A percentile compares a stretch with the other conserved stretches of the same genome.
Conservation (phyloP, 805 yeast genomes). For the Lipomyces chichibuensis region DNA sequence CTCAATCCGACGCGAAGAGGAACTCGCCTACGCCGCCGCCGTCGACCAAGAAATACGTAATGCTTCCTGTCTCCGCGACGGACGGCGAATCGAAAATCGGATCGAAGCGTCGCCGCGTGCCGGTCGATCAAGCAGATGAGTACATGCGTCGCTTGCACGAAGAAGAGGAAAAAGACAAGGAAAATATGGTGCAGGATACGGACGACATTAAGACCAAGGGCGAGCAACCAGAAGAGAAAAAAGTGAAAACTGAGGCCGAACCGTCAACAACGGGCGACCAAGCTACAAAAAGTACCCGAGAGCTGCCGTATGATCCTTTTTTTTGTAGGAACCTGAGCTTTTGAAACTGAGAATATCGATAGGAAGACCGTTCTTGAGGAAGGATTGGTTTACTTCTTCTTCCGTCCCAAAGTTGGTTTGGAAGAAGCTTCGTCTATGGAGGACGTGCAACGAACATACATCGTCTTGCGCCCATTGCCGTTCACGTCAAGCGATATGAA, state of each 20-base stretch:
- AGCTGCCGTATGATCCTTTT: not conserved
- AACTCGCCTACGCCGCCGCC: constrained; percentile 8
- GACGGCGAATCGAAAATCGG: constrained; percentile 1
- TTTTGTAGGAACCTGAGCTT: not conserved
- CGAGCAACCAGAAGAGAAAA: not conserved
- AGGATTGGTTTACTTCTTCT: constrained; percentile 12
- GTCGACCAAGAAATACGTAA: constrained; percentile 2
- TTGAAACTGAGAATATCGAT: not conserved
- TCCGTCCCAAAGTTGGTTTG: constrained; percentile 12
- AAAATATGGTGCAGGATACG: not conserved
- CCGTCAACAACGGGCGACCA: not conserved
- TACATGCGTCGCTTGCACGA: constrained; percentile 1
- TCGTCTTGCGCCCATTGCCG: constrained; percentile 13
- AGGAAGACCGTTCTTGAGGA: constrained; percentile 6
- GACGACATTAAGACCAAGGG: not conserved
- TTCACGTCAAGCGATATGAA: not conserved
- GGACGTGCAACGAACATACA: constrained; percentile 13
- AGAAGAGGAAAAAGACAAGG: not conserved
- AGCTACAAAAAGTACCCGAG: not conserved
- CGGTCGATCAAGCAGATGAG: constrained; percentile 9
- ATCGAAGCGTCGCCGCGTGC: constrained; percentile 6
- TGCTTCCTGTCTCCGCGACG: not conserved
- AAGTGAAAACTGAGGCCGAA: not conserved
- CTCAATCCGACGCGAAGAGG: constrained; percentile 1
- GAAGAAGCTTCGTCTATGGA: constrained; percentile 2